These are phyloP conservation scores for Colletotrichum somersetense DNA, from an alignment of 2,329 filamentous ascomycete genomes.

Conservation along the genomic window DNA sequence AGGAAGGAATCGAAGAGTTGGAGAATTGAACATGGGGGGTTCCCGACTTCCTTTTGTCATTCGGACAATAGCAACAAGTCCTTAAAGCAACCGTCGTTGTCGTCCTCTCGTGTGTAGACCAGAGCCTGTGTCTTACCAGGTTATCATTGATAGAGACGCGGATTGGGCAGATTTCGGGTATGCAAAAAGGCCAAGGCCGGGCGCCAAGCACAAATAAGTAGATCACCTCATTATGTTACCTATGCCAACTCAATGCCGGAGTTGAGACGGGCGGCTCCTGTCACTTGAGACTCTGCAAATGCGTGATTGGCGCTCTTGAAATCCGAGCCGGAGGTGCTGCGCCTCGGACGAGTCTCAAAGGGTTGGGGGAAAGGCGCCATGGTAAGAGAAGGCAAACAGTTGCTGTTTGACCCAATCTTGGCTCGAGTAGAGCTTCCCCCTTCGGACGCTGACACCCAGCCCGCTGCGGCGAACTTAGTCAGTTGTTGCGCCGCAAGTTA, in stretches of 20 bases:
- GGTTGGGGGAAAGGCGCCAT: neutral
- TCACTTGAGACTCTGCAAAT: constrained; percentile 6
- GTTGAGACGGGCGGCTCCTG: constrained; percentile 16
- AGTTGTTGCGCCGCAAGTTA: constrained; percentile 13
- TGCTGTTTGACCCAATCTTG: constrained; percentile 38
- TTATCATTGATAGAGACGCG: constrained; percentile 7
- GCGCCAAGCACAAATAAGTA: neutral
- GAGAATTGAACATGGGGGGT: constrained; percentile 6
- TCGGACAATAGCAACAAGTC: neutral
- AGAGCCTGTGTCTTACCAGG: neutral
- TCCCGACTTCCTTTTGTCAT: neutral
- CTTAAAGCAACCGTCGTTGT: neutral
- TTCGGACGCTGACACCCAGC: neutral
- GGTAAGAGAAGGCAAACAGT: constrained; percentile 29
- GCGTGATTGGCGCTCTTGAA: constrained; percentile 3
- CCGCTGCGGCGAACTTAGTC: constrained; percentile 31
- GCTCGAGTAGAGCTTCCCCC: constrained; percentile 35
- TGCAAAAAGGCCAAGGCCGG: constrained; percentile 15
- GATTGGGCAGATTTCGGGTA: neutral
- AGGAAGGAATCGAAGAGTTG: neutral
- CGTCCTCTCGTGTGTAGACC: neutral
- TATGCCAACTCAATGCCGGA: constrained; percentile 1
- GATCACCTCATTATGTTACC: neutral
- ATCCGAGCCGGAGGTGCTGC: constrained; percentile 18
- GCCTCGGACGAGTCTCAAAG: constrained; percentile 24